A percentile compares a stretch with the other conserved stretches of the same genome.
These are phyloP conservation scores for Suillus clintonianus DNA, from an alignment of 768 basidiomycete species.

Conservation along the genomic window DNA sequence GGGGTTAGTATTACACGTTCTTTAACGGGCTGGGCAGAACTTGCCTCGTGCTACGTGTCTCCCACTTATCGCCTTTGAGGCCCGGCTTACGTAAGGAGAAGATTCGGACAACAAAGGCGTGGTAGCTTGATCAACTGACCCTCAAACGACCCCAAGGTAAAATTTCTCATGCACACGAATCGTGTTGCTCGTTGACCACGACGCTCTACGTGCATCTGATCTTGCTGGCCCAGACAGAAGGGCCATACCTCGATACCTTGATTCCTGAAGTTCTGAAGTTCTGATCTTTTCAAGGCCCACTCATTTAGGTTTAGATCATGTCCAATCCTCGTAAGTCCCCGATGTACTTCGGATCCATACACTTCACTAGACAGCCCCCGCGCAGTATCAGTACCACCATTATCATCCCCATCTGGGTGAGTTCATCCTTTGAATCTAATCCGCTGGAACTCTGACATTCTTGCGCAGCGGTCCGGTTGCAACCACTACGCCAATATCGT, in stretches of 20 bases:
- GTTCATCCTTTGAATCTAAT: background rate
- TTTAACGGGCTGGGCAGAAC: background rate
- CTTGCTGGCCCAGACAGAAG: background rate
- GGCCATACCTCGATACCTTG: background rate
- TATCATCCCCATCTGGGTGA: background rate
- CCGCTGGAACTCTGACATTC: background rate
- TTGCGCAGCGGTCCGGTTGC: background rate
- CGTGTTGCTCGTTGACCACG: constrained; percentile 8
- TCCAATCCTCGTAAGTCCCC: constrained; percentile 10
- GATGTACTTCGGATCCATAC: background rate
- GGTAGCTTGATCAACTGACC: background rate
- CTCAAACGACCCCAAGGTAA: background rate
- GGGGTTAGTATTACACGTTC: background rate
- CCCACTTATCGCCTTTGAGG: background rate
- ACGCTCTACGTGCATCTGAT: constrained; percentile 9
- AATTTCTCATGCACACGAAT: constrained; percentile 21
- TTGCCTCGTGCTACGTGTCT: constrained; percentile 7
- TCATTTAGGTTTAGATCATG: constrained; percentile 6
- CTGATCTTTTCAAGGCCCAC: background rate
- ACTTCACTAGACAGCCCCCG: background rate
- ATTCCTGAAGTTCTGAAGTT: constrained; percentile 4
- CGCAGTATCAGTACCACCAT: background rate
- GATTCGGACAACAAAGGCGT: constrained; percentile 2
- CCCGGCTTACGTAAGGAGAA: constrained; percentile 21
- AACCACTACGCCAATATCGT: background rate